Conservation (phyloP, 176 grass and related monocot species). For the Sorghum bicolor region Sorghum_bicolor_NCBIv3 NC_012878.2:52060001-52060500, state of each 20-base stretch:
- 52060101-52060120: neutral
- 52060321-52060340: slow-evolving; percentile 47
- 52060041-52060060: neutral
- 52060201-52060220: slow-evolving; percentile 67
- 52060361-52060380: slow-evolving; percentile 31
- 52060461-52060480: slow-evolving; percentile 45
- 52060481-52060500: slow-evolving; percentile 32
- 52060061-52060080: neutral
- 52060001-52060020: neutral
- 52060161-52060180: slow-evolving; percentile 68
- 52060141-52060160: neutral
- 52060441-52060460: slow-evolving; percentile 49
- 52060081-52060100: neutral
- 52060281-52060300: slow-evolving; percentile 72
- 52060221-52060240: slow-evolving; percentile 83
- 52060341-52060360: slow-evolving; percentile 52
- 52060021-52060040: neutral
- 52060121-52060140: neutral
- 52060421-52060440: slow-evolving; percentile 50
- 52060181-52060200: slow-evolving; percentile 66
- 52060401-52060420: slow-evolving; percentile 59
- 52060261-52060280: slow-evolving; percentile 80
- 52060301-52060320: slow-evolving; percentile 33
- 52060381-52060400: slow-evolving; percentile 33
- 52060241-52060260: slow-evolving; percentile 86